These are phyloP conservation scores for Fraxinus quadrangulata DNA, from an alignment of 257 asterid genomes.

Conservation along the genomic window DNA sequence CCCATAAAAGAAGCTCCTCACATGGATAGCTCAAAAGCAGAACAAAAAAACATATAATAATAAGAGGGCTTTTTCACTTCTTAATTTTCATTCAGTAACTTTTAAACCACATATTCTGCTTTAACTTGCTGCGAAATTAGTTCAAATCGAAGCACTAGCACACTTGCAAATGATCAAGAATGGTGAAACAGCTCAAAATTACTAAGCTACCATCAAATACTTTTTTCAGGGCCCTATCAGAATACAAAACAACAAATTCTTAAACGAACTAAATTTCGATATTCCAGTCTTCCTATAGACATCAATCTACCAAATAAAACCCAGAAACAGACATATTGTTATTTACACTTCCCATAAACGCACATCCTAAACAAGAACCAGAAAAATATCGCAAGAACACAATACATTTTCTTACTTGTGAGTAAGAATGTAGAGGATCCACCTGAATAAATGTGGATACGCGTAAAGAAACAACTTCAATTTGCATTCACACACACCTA, in stretches of 20 bases:
- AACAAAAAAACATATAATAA: conserved; percentile 25
- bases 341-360: neutral
- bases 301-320: neutral
- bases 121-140: neutral
- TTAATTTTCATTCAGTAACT: neutral
- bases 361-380: neutral
- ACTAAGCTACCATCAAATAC: neutral
- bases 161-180: neutral
- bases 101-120: neutral
- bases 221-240: too few species aligned
- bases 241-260: too few species aligned
- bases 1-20: conserved; percentile 35
- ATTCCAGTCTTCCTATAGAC: too few species aligned
- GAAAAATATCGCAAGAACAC: too few species aligned
- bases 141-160: neutral
- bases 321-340: neutral
- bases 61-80: conserved; percentile 29
- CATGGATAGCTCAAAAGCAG: conserved; percentile 33
- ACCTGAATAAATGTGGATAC: neutral
- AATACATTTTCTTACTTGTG: too few species aligned
- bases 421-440: neutral
- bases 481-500: neutral
- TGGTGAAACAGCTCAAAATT: neutral
- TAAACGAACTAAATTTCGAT: too few species aligned
- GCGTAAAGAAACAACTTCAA: neutral